Evolutionary conservation across 2,329 filamentous ascomycete genomes (phyloP).

Genomic region (Aspergillus pseudotamarii): DNA sequence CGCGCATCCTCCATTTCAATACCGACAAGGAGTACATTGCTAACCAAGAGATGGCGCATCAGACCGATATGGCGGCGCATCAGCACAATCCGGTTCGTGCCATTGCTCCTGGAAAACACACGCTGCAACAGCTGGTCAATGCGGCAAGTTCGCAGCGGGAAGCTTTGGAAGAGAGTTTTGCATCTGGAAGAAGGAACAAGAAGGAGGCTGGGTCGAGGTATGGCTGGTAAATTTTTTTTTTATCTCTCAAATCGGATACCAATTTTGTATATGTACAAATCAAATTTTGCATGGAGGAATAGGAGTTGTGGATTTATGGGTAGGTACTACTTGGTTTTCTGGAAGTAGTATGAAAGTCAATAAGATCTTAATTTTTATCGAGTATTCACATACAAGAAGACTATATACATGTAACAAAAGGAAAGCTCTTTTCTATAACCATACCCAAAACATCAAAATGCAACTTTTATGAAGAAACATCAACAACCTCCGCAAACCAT

Average conservation of each 20-base stretch:
- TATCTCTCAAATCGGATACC: conserved; percentile 15
- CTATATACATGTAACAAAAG: conserved; percentile 9
- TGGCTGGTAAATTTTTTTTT: conserved; percentile 64
- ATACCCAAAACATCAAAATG: neutral
- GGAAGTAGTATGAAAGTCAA: neutral
- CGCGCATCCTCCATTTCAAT: conserved; percentile 83
- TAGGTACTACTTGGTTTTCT: neutral
- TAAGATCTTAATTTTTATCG: neutral
- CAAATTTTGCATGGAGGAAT: neutral
- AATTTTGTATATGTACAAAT: conserved; percentile 11
- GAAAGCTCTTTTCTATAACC: conserved; percentile 11
- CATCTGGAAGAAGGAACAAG: conserved; percentile 74
- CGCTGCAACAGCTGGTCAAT: conserved; percentile 81
- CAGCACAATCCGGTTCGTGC: conserved; percentile 80
- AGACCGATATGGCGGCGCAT: conserved; percentile 47
- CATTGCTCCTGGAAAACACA: conserved; percentile 87
- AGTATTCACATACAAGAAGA: neutral
- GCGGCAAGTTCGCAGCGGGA: conserved; percentile 81
- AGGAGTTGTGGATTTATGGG: neutral
- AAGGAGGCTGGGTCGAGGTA: conserved; percentile 81
- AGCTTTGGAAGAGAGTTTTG: conserved; percentile 89
- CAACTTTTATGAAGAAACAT: conserved; percentile 39
- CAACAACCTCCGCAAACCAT: conserved; percentile 81
- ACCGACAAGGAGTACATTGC: conserved; percentile 83
- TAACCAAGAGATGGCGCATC: conserved; percentile 79